Evolutionary conservation across 257 asterid species (phyloP), one percentile per base, ranked within the genome.

Genomic region (Jacaranda mimosifolia): DNA sequence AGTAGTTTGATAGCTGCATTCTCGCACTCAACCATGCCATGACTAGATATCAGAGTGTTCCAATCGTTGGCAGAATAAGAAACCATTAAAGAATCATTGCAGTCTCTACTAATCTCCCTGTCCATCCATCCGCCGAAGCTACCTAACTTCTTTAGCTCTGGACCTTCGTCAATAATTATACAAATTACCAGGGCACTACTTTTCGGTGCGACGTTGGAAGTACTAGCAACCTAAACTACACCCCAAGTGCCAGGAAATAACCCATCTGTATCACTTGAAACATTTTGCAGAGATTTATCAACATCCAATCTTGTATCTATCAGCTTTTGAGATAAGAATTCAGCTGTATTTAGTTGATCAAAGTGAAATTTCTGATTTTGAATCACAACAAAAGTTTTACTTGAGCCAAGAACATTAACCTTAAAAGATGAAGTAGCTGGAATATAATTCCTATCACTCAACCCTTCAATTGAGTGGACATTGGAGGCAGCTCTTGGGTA

Each of bases 31-130:
- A 78, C 70, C 85, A 85, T 74, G 63, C 91, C 96, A 60, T 82
- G 78, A 51, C 90, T 90, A 63, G 93, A 79, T 81, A 90, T 84
- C 43, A 90, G 21, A 18, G 89, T 86, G 38, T 88, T 90, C 93
- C 93, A 90, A 13, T 64, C 76, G 52, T 72, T 77, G 48, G 67
- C 72, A 56, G 79, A 76, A 57, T 81, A 68, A 72, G 79, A 67
- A 60, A 72, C 68, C 76, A 80, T 38, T 72, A 80, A 70, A 9
- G 77, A 80, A 52, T 77, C 60, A 62, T 71, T 38, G 40, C 48
- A 75, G 39, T 66, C 79, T 63, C 76, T 63, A 58, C 72, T 79
- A 6, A 81, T 64, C 73, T 81, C 85, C 64, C 35, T 64, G 63
- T 76, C 82, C 85, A 81, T 77, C 82, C 82, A 81, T 49, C 72